Percentiles rank a stretch among this genome's conserved stretches.
Evolutionary conservation across 2,329 filamentous ascomycete genomes (phyloP).

Genomic region (Arachnopeziza araneosa): DNA sequence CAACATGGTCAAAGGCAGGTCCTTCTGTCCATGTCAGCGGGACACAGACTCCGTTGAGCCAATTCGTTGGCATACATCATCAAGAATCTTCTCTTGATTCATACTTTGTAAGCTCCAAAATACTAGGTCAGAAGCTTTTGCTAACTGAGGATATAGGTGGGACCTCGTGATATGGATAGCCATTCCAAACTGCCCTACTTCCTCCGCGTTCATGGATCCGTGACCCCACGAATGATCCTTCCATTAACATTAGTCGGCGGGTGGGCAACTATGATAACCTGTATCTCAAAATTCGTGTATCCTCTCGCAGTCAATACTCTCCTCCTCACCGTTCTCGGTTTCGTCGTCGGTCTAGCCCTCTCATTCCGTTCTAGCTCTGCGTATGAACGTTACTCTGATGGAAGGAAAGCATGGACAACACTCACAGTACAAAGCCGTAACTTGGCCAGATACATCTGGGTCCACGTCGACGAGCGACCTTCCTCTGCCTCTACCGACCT

Average conservation of each 20-base stretch:
- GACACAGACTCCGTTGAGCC: constrained; percentile 18
- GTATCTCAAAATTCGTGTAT: constrained; percentile 28
- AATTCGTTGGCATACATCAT: not conserved
- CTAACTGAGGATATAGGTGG: constrained; percentile 29
- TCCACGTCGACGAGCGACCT: constrained; percentile 61
- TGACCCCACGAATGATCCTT: constrained; percentile 68
- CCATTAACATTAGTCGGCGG: constrained; percentile 55
- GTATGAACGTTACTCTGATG: constrained; percentile 67
- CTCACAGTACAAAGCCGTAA: constrained; percentile 58
- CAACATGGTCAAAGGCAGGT: constrained; percentile 14
- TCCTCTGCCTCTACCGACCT: constrained; percentile 58
- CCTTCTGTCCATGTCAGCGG: constrained; percentile 8
- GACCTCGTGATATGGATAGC: constrained; percentile 63
- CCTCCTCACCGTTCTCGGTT: constrained; percentile 71
- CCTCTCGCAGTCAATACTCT: constrained; percentile 56
- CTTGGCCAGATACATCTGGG: constrained; percentile 76
- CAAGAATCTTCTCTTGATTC: constrained; percentile 8
- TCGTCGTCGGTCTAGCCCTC: constrained; percentile 72
- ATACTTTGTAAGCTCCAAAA: constrained; percentile 24
- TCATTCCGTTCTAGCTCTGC: constrained; percentile 73
- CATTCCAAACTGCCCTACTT: constrained; percentile 76
- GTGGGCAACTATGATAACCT: constrained; percentile 67
- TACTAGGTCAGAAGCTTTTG: not conserved
- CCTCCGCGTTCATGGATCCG: constrained; percentile 69
- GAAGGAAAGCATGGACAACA: constrained; percentile 57